These are phyloP conservation scores for Mycena galopus DNA, from an alignment of 768 basidiomycete species.

Conservation along the genomic window DNA sequence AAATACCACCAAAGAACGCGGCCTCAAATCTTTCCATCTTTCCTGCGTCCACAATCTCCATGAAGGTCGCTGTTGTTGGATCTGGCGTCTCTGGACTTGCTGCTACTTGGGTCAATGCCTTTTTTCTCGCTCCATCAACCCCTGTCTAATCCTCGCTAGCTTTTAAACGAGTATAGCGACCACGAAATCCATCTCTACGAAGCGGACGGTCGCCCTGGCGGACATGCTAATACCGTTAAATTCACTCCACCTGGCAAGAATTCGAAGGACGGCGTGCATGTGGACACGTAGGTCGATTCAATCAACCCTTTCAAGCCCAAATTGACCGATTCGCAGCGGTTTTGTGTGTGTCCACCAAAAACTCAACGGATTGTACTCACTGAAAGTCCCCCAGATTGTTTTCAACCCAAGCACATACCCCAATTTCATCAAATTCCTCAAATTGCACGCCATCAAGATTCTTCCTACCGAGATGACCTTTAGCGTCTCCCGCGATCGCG, in stretches of 20 bases:
- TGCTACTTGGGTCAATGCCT: slow-evolving; percentile 76
- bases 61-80: slow-evolving; percentile 81
- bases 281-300: slow-evolving; percentile 72
- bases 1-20: too few species aligned
- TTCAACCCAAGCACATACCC: slow-evolving; percentile 84
- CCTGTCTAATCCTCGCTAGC: slow-evolving; percentile 53
- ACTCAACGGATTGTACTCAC: too few species aligned
- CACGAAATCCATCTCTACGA: slow-evolving; percentile 85
- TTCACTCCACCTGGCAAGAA: slow-evolving; percentile 58
- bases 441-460: slow-evolving; percentile 60
- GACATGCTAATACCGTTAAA: slow-evolving; percentile 81
- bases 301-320: neutral
- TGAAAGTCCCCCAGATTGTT: slow-evolving; percentile 65
- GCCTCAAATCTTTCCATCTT: neutral
- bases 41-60: slow-evolving; percentile 36
- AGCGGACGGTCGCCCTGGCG: slow-evolving; percentile 74
- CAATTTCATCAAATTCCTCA: slow-evolving; percentile 81
- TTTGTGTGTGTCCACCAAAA: slow-evolving; percentile 58
- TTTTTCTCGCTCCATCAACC: neutral
- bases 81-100: slow-evolving; percentile 85
- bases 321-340: slow-evolving; percentile 53
- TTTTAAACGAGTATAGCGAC: slow-evolving; percentile 77
- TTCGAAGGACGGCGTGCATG: slow-evolving; percentile 56
- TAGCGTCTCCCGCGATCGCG: slow-evolving; percentile 77
- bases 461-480: slow-evolving; percentile 83